Evolutionary conservation across 2,329 filamentous ascomycete genomes (phyloP).

Genomic region (Drechslera avenae): DNA sequence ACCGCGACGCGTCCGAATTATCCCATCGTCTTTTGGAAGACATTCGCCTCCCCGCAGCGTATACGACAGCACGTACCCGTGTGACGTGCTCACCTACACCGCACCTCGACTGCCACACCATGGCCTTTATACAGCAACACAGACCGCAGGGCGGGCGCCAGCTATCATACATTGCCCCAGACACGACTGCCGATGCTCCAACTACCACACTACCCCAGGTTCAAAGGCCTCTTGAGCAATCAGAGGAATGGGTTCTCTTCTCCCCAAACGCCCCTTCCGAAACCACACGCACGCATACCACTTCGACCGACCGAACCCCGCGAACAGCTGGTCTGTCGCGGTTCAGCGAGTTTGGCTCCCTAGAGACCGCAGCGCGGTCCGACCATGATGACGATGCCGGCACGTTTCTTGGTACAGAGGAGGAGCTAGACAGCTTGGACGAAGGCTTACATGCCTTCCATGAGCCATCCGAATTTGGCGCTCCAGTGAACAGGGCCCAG

Average conservation of each 20-base stretch:
- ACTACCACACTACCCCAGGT: conserved; percentile 46
- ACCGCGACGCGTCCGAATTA: conserved; percentile 10
- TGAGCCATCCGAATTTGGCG: conserved; percentile 56
- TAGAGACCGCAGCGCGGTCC: conserved; percentile 71
- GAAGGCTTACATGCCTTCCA: conserved; percentile 90
- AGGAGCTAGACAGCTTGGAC: conserved; percentile 89
- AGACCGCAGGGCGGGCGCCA: conserved; percentile 44
- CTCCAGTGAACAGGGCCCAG: conserved; percentile 54
- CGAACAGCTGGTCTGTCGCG: conserved; percentile 73
- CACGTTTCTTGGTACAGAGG: conserved; percentile 53
- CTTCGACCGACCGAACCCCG: conserved; percentile 66
- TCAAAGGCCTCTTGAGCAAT: conserved; percentile 65
- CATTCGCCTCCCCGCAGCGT: background rate
- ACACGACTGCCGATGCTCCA: conserved; percentile 30
- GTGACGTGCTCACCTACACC: conserved; percentile 20
- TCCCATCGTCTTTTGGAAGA: background rate
- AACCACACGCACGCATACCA: conserved; percentile 71
- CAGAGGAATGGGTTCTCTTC: conserved; percentile 96
- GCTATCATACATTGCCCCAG: conserved; percentile 41
- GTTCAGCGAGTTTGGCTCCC: conserved; percentile 79
- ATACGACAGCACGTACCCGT: conserved; percentile 12
- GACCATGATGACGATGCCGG: conserved; percentile 47
- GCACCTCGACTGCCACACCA: conserved; percentile 20
- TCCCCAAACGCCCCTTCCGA: conserved; percentile 65
- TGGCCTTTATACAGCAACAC: conserved; percentile 49